Evolutionary conservation across 2,329 filamentous ascomycete genomes (phyloP).

Genomic region (Clarireedia hainanense): DNA sequence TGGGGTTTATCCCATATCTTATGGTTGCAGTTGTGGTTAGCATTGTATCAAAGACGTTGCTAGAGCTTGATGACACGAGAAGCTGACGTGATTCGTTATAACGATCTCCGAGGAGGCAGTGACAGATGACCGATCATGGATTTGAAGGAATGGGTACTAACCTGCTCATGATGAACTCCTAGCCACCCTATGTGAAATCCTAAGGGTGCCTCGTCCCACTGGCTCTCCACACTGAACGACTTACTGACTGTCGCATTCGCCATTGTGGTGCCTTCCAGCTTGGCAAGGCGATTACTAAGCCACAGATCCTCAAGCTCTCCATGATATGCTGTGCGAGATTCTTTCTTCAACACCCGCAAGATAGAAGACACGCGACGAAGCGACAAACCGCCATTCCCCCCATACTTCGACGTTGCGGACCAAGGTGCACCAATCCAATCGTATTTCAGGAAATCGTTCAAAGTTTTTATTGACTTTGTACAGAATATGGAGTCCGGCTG

Average conservation of each 20-base stretch:
- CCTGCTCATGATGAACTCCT: slow-evolving; percentile 29
- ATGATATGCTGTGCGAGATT: slow-evolving; percentile 40
- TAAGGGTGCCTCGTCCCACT: slow-evolving; percentile 43
- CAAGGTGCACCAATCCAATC: slow-evolving; percentile 34
- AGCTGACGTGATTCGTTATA: neutral
- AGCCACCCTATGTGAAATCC: slow-evolving; percentile 43
- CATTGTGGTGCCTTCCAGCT: slow-evolving; percentile 41
- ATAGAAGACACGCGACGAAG: slow-evolving; percentile 46
- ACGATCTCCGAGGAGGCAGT: neutral
- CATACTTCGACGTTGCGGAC: slow-evolving; percentile 34
- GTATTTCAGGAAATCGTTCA: slow-evolving; percentile 25
- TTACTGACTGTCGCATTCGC: slow-evolving; percentile 33
- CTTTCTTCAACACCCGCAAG: slow-evolving; percentile 39
- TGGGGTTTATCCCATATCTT: slow-evolving; percentile 40
- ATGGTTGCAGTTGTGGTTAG: slow-evolving; percentile 28
- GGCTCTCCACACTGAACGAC: slow-evolving; percentile 42
- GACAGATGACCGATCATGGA: neutral
- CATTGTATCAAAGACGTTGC: slow-evolving; percentile 10
- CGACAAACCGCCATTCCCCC: slow-evolving; percentile 47
- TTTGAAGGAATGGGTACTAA: neutral
- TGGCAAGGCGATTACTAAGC: slow-evolving; percentile 42
- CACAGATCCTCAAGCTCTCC: slow-evolving; percentile 47
- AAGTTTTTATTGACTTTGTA: slow-evolving; percentile 40
- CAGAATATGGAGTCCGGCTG: slow-evolving; percentile 50
- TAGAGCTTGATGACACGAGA: neutral